Base-by-base conservation (phyloP, 2,329 filamentous ascomycete species). In the Epichloe typhina region DNA sequence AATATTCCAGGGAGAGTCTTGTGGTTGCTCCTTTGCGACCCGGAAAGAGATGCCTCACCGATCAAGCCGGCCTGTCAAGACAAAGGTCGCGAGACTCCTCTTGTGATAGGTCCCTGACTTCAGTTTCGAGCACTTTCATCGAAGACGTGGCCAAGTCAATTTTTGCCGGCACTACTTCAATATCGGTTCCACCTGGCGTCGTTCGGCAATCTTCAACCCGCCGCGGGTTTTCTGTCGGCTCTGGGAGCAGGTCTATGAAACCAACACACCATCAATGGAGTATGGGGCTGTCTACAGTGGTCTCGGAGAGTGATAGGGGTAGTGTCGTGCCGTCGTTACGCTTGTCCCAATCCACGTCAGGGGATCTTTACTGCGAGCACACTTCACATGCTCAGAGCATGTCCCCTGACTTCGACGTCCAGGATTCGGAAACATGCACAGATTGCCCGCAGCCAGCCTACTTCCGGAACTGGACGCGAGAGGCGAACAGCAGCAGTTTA, bases 1-100 rank as follows among this genome's bases (percentile, higher is more conserved):
- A 72, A 50, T 82, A 76, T 59, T 83, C 80, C 0, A 77, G 78
- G 55, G 80, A 83, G 58, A 83, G 79, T 54, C 66, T 83, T 33
- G 59, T 77, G 12, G 76, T 83, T 13, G 69, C 76, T 8, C 79
- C 80, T 0, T 64, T 83, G 17, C 69, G 71, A 44, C 71, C 76
- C 8, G 64, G 64, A 49, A 72, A 68, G 58, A 69, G 69, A 55
- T 66, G 64, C 23, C 75, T 75, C 2, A 68, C 67, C 44, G 76
- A 81, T 45, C 69, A 65, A 21, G 65, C 76, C 31, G 71, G 70
- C 4, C 70, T 75, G 54, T 70, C 71, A 57, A 75, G 70, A 57
- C 69, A 72, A 36, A 66, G 69, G 35, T 80, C 78, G 6, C 69
- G 71, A 52, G 76, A 81, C 53, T 75, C 73, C 73, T 8, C 65